These are phyloP conservation scores for Glaciozyma antarctica DNA, from an alignment of 768 basidiomycete genomes.

Conservation along the genomic window DNA sequence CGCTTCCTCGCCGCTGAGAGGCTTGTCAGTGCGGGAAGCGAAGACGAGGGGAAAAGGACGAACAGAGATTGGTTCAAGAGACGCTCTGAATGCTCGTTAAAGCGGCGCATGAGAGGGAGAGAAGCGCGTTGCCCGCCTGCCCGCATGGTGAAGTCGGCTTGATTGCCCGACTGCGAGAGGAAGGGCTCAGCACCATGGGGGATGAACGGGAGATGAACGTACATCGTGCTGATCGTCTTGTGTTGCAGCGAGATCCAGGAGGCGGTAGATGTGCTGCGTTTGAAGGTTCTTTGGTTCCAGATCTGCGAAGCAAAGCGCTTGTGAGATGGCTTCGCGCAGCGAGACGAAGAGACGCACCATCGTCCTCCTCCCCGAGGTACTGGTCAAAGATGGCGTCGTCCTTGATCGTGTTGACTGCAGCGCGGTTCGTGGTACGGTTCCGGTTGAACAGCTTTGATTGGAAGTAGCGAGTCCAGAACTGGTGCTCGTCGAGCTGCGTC, in stretches of 20 bases:
- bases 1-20: not conserved
- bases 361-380: slow-evolving; percentile 92
- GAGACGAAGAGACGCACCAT: slow-evolving; percentile 52
- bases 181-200: slow-evolving; percentile 2
- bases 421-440: slow-evolving; percentile 80
- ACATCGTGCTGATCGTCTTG: slow-evolving; percentile 86
- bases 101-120: slow-evolving; percentile 85
- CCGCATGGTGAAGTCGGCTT: slow-evolving; percentile 88
- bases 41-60: not conserved
- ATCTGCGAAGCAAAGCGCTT: slow-evolving; percentile 44
- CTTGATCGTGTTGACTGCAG: slow-evolving; percentile 65
- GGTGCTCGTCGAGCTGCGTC: slow-evolving; percentile 68
- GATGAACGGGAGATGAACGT: slow-evolving; percentile 10
- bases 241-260: slow-evolving; percentile 79
- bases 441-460: slow-evolving; percentile 91
- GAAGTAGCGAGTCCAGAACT: slow-evolving; percentile 97
- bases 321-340: not conserved
- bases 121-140: slow-evolving; percentile 79
- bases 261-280: slow-evolving; percentile 53
- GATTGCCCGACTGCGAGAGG: slow-evolving; percentile 65
- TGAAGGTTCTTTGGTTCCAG: slow-evolving; percentile 65
- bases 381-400: slow-evolving; percentile 90
- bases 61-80: slow-evolving; percentile 55
- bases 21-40: not conserved
- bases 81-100: slow-evolving; percentile 93